Evolutionary conservation across 805 yeast genomes (phyloP).

Genomic region (Isabelozyma gotoi): DNA sequence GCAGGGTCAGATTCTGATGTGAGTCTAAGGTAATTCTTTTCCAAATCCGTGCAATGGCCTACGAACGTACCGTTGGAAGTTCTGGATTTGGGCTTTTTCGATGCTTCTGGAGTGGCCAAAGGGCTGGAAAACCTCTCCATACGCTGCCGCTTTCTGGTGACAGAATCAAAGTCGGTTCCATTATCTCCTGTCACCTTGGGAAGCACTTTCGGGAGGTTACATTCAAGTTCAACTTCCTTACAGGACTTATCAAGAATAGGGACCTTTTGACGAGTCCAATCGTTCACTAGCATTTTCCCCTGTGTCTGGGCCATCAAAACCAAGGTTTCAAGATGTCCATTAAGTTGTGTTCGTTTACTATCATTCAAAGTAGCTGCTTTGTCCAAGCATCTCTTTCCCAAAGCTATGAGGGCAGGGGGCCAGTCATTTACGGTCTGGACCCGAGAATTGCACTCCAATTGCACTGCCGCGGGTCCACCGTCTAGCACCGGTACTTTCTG

Average conservation of each 20-base stretch:
- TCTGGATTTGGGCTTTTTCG: neutral
- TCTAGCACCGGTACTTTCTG: constrained; percentile 50
- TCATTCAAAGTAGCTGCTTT: constrained; percentile 36
- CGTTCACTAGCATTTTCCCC: constrained; percentile 44
- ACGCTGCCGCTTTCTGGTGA: constrained; percentile 41
- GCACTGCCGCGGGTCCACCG: constrained; percentile 3
- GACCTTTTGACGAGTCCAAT: constrained; percentile 53
- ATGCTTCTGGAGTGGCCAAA: constrained; percentile 3
- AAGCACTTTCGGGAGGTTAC: too few relatives aligned
- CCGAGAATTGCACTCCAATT: constrained; percentile 5
- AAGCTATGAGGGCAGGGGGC: constrained; percentile 54
- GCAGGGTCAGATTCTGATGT: constrained; percentile 92
- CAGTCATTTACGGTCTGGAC: constrained; percentile 29
- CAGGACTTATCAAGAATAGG: constrained; percentile 39
- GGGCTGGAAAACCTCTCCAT: constrained; percentile 43
- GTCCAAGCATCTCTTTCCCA: constrained; percentile 48
- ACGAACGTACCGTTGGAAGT: constrained; percentile 29
- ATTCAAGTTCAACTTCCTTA: constrained; percentile 9
- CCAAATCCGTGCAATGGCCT: constrained; percentile 67
- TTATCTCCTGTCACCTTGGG: neutral
- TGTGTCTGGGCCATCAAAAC: constrained; percentile 49
- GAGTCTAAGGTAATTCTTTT: constrained; percentile 76
- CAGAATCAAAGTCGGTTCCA: constrained; percentile 22
- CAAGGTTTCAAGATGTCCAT: constrained; percentile 48
- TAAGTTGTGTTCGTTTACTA: constrained; percentile 36